phyloP scores from a whole-genome alignment of 768 basidiomycete species.

The Boletellus ananiceps region DNA sequence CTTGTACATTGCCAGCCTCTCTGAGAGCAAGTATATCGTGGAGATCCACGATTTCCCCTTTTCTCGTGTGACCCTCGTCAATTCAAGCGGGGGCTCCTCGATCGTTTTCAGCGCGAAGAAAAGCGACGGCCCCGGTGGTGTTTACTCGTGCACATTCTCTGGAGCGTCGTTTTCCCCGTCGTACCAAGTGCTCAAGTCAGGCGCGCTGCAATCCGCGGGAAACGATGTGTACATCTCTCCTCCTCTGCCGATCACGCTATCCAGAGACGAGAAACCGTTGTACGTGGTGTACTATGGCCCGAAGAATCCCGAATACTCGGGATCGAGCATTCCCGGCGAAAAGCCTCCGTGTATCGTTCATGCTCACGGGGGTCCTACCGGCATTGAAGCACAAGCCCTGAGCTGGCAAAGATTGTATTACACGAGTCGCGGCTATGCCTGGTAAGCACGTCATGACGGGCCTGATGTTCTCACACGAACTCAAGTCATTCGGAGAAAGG shows the following conservation, averaged over 20 bases:
- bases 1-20: slow-evolving; percentile 32
- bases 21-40: slow-evolving; percentile 19
- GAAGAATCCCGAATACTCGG: slow-evolving; percentile 55
- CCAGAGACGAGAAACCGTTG: slow-evolving; percentile 36
- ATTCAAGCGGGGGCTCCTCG: slow-evolving; percentile 14
- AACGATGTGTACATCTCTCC: slow-evolving; percentile 38
- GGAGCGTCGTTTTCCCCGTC: slow-evolving; percentile 21
- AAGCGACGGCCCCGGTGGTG: slow-evolving; percentile 28
- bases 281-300: slow-evolving; percentile 68
- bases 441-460: slow-evolving; percentile 36
- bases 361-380: slow-evolving; percentile 73
- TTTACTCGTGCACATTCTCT: slow-evolving; percentile 29
- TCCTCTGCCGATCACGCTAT: slow-evolving; percentile 45
- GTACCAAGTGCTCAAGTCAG: slow-evolving; percentile 21
- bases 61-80: slow-evolving; percentile 25
- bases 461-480: not conserved
- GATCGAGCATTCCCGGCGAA: slow-evolving; percentile 43
- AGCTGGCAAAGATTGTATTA: slow-evolving; percentile 57
- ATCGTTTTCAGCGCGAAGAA: slow-evolving; percentile 34
- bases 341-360: slow-evolving; percentile 63
- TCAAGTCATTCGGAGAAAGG: slow-evolving; percentile 31
- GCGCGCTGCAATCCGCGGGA: slow-evolving; percentile 16
- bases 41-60: slow-evolving; percentile 34
- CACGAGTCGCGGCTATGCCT: slow-evolving; percentile 69
- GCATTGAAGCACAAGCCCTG: slow-evolving; percentile 42